These are phyloP conservation scores for Kurtzmaniella fragi DNA, from an alignment of 805 yeast species.

Conservation along the genomic window DNA sequence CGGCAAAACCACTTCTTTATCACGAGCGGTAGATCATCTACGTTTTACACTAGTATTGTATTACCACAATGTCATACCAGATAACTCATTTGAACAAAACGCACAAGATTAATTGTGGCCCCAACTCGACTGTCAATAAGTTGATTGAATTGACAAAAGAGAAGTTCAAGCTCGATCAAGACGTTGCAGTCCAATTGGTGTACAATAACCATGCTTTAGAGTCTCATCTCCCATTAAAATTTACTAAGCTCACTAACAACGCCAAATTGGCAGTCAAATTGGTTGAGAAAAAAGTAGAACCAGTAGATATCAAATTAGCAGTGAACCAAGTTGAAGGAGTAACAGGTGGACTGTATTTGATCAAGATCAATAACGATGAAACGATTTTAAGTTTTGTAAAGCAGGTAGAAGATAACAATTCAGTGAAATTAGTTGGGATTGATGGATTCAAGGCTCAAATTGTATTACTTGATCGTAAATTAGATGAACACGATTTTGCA, in stretches of 20 bases:
- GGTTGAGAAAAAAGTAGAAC: conserved; percentile 1
- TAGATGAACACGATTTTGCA: conserved; percentile 8
- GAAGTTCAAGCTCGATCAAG: conserved; percentile 19
- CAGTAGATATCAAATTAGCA: conserved; percentile 15
- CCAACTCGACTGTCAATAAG: conserved; percentile 23
- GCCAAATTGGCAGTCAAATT: conserved; percentile 22
- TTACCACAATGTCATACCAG: conserved; percentile 18
- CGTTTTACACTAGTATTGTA: too few relatives aligned
- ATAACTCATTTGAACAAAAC: conserved; percentile 16
- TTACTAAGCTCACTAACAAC: conserved; percentile 28
- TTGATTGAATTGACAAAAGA: conserved; percentile 16
- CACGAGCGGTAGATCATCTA: too few relatives aligned
- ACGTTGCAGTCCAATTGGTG: conserved; percentile 11
- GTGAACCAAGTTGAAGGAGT: conserved; percentile 2
- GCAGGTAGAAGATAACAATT: not conserved
- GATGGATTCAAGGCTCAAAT: conserved; percentile 6
- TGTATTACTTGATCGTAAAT: conserved; percentile 11
- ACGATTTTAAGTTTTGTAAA: too few relatives aligned
- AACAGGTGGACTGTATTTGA: conserved; percentile 2
- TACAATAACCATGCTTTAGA: conserved; percentile 28
- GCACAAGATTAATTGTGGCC: conserved; percentile 24
- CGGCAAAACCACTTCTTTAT: too few relatives aligned
- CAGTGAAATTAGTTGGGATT: not conserved
- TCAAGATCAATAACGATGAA: too few relatives aligned
- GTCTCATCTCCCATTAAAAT: conserved; percentile 24